Evolutionary conservation across 225 moss, liverwort and hornwort genomes (phyloP).

Genomic region (Ulota crispa): DNA sequence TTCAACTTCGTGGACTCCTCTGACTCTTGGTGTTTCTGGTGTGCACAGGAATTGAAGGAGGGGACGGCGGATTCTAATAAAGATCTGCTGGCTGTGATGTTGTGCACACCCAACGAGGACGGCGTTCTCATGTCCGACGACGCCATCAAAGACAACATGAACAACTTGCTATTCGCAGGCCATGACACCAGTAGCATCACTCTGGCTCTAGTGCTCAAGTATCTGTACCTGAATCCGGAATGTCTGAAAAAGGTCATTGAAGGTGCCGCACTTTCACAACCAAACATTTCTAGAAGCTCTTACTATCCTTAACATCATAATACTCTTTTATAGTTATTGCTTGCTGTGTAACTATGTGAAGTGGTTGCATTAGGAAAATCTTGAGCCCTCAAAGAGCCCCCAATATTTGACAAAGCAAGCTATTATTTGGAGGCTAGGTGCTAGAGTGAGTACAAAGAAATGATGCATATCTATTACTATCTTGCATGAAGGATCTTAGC

Average conservation of each 20-base stretch:
- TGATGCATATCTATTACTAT: too few species aligned
- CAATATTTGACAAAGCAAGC: too few species aligned
- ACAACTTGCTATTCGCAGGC: slow-evolving; percentile 35
- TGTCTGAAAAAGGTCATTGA: slow-evolving; percentile 27
- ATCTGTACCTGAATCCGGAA: slow-evolving; percentile 31
- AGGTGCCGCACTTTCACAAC: slow-evolving; percentile 19
- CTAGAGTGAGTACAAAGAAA: too few species aligned
- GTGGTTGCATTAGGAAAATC: too few species aligned
- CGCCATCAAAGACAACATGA: slow-evolving; percentile 43
- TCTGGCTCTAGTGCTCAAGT: slow-evolving; percentile 38
- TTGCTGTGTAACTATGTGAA: too few species aligned
- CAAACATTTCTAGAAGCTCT: not conserved
- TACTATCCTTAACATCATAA: too few species aligned
- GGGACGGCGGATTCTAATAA: not conserved
- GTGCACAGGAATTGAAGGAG: slow-evolving; percentile 37
- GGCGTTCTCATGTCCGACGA: slow-evolving; percentile 26
- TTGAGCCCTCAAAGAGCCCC: too few species aligned
- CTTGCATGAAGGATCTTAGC: too few species aligned
- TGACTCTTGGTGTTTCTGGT: not conserved
- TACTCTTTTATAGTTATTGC: too few species aligned
- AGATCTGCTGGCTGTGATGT: slow-evolving; percentile 40
- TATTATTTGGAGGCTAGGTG: too few species aligned
- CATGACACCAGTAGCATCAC: slow-evolving; percentile 37
- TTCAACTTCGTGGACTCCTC: not conserved
- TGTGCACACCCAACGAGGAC: slow-evolving; percentile 33